phyloP scores from a whole-genome alignment of 2,329 filamentous ascomycete genomes.

The Cercospora brassicicola region DNA sequence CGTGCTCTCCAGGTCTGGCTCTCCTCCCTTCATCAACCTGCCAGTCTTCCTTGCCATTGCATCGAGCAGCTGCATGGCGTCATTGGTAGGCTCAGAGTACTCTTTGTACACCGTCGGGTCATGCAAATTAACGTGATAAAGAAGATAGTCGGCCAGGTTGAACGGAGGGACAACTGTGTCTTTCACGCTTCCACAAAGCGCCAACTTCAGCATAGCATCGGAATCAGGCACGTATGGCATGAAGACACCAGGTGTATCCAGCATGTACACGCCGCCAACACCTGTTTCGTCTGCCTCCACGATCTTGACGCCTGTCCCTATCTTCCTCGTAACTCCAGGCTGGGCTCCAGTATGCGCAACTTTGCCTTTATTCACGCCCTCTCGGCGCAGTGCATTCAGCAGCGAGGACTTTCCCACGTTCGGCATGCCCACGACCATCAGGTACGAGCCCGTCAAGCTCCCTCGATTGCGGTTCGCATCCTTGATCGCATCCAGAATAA shows the following conservation, averaged over 20 bases:
- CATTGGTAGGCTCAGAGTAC: conserved; percentile 75
- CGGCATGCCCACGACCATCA: conserved; percentile 93
- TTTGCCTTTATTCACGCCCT: conserved; percentile 66
- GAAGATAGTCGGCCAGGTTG: conserved; percentile 83
- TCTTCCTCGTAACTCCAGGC: conserved; percentile 84
- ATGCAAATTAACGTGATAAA: conserved; percentile 75
- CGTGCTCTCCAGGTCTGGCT: conserved; percentile 68
- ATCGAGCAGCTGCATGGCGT: conserved; percentile 70
- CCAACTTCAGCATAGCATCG: conserved; percentile 92
- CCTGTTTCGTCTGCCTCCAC: conserved; percentile 58
- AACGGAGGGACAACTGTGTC: conserved; percentile 77
- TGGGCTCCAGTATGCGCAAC: conserved; percentile 80
- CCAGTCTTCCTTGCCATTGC: conserved; percentile 73
- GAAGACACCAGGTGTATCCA: conserved; percentile 95
- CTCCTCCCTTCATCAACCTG: conserved; percentile 70
- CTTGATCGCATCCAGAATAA: conserved; percentile 55
- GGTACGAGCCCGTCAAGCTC: conserved; percentile 75
- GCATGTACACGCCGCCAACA: conserved; percentile 67
- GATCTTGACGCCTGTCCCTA: conserved; percentile 77
- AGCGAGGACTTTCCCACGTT: conserved; percentile 95
- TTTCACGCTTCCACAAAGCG: conserved; percentile 85
- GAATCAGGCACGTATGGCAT: conserved; percentile 84
- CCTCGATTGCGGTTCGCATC: conserved; percentile 52
- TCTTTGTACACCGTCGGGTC: conserved; percentile 63
- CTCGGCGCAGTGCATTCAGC: conserved; percentile 77